Base-by-base conservation (phyloP, 306 rosid species). In the Cicer cuneatum region DNA sequence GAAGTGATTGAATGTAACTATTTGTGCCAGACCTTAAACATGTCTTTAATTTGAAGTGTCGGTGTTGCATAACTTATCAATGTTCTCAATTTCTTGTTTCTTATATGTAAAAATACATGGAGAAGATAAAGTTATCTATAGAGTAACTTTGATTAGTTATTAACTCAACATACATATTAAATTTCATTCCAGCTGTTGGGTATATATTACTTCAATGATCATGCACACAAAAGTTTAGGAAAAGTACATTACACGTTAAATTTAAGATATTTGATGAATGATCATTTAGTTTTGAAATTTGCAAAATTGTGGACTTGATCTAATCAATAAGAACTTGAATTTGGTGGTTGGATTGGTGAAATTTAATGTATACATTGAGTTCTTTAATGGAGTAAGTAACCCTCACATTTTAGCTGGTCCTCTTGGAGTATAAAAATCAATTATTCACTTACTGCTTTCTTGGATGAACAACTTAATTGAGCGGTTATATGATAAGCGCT, bases 51-150 rank as follows among this genome's bases (percentile, higher is more conserved):
- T 24, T 24, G 33, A 24, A 24, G 33, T 24, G 33, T 24, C 2
- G 33, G 33, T 24, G 33, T 24, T 24, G 33, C 33, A 24, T 24
- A 24, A 2, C 19, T 24, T 24, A 10, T 54, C 12, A 33, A 16
- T 38, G 16, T 60, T 46, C 18, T 59, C 29, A 7, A 33, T 9
- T 19, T 60, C 37, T 73, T 47, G 21, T 63, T 62, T 74, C 21
- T 33, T 74, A 16, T 37, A 7, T 10, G 7, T 49, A 13, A 13
- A 13, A 13, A 13, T n/a, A 48, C 14, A n/a, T 7, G 54, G 4
- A 15, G 10, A 4, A 24, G 33, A 24, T 51, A 10, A 15, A 14
- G 5, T 3, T 15, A 41, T 4, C 33, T 24, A 24, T 8, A 18
- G 56, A 14, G 56, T 6, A 14, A 6, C 21, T 16, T 18, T 54